Evolutionary conservation across 2,329 filamentous ascomycete species (phyloP).

Genomic region (Hypomyces perniciosus): DNA sequence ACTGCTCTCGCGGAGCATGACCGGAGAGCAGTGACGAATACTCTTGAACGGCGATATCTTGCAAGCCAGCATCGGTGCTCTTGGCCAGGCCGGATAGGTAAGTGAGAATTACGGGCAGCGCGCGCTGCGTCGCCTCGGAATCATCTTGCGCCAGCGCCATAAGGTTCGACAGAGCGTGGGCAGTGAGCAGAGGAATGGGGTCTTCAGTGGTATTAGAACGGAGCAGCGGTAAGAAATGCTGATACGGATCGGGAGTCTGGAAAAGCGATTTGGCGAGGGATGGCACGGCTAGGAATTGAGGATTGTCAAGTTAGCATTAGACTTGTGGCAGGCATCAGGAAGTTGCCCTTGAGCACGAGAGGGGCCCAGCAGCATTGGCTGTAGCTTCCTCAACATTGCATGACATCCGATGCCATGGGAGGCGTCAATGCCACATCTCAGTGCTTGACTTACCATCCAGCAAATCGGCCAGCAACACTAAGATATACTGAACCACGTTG

Average conservation of each 20-base stretch:
- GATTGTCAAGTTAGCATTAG: neutral
- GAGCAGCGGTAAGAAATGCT: slow-evolving; percentile 77
- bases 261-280: slow-evolving; percentile 71
- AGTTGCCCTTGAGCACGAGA: neutral
- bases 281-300: slow-evolving; percentile 61
- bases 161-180: slow-evolving; percentile 76
- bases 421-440: too few species aligned
- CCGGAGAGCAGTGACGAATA: slow-evolving; percentile 81
- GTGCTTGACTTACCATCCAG: slow-evolving; percentile 61
- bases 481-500: slow-evolving; percentile 91
- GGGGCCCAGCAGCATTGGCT: neutral
- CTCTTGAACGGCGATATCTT: slow-evolving; percentile 91
- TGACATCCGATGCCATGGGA: neutral
- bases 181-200: slow-evolving; percentile 81
- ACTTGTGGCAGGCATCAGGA: neutral
- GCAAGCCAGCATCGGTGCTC: slow-evolving; percentile 79
- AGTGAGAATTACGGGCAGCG: slow-evolving; percentile 74
- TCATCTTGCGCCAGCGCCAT: slow-evolving; percentile 63
- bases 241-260: slow-evolving; percentile 70
- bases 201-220: slow-evolving; percentile 71
- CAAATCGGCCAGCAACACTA: slow-evolving; percentile 82
- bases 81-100: slow-evolving; percentile 82
- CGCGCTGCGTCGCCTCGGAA: slow-evolving; percentile 61
- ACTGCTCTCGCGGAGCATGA: slow-evolving; percentile 66
- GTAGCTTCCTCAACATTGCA: neutral